Evolutionary conservation across 345 rosid species (phyloP), one percentile per base, ranked within the genome.

Genomic region (Viola odorata): DNA sequence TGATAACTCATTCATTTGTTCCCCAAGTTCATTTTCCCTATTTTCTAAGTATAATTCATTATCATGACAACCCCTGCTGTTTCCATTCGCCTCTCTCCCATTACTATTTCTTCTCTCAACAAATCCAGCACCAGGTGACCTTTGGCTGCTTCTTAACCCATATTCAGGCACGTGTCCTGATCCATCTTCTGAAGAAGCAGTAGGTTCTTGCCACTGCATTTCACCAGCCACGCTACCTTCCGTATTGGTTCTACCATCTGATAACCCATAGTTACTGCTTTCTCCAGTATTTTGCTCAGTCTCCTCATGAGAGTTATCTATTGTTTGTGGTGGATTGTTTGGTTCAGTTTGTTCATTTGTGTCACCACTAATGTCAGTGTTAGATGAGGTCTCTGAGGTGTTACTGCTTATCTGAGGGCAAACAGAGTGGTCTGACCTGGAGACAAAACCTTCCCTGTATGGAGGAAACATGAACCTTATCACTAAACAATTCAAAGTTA

Each of bases 361-460:
- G 54, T 64, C 67, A 53, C 66, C 63, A 64, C 71, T 75, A 66
- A 68, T 66, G 69, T 77, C 88, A 69, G 74, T 50, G 65, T 72
- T 77, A 42, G 96, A 85, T 56, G 84, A 78, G 68, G 86, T 74
- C 60, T 84, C 90, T 5, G 82, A 83, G 58, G 65, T 74, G 76
- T 70, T 73, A 72, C 82, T 80, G 85, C 87, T 77, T 37, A 60
- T 77, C 67, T 80, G 82, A 58, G 79, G 71, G 65, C 77, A 72
- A 68, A 63, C 76, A 72, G 86, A 82, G 49, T 64, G 77, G 64
- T 87, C 97, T 69, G 79, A 70, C 81, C 84, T 87, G 71, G 89
- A 85, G 76, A 87, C 70, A 78, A 89, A 82, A 62, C 82, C 96
- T 67, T 83, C 96, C 92, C 98, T 92, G 79, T 48, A 57, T 67